A percentile compares a stretch with the other conserved stretches of the same genome.
These are phyloP conservation scores for Stentor coeruleus DNA, from an alignment of 73 alveolate species.

Conservation along the genomic window DNA sequence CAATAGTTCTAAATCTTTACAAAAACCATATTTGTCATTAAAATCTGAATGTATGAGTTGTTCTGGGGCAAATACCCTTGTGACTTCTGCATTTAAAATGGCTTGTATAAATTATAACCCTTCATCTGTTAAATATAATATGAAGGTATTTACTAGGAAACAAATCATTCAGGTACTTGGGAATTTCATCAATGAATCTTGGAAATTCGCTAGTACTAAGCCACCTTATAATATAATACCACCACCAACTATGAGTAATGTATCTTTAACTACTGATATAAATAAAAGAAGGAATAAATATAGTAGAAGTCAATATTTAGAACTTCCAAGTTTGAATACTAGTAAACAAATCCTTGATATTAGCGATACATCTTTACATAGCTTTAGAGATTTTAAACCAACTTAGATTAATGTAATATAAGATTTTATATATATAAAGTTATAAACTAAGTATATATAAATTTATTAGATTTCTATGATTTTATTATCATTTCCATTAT, in stretches of 20 bases:
- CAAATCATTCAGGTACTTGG: neutral
- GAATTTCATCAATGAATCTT: slow-evolving; percentile 12
- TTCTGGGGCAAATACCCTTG: slow-evolving; percentile 37
- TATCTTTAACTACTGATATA: neutral
- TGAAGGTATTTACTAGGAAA: neutral
- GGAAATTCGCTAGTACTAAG: neutral
- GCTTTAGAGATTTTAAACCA: neutral
- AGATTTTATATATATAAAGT: no score
- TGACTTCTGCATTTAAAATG: slow-evolving; percentile 43
- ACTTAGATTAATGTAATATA: no score
- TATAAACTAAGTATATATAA: no score
- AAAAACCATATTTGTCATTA: neutral
- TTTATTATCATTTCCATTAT: no score
- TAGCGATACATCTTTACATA: neutral
- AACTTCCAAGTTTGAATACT: neutral
- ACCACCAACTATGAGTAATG: neutral
- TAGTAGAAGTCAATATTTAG: neutral
- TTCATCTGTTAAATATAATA: neutral
- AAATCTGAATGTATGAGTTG: slow-evolving; percentile 48
- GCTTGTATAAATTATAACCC: slow-evolving; percentile 67
- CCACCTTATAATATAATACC: neutral
- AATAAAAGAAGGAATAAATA: neutral
- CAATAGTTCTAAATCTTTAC: neutral
- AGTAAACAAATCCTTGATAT: neutral
- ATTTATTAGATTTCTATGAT: no score